Evolutionary conservation across 495 filamentous ascomycete genomes (phyloP).

Genomic region (Apodospora peruviana): DNA sequence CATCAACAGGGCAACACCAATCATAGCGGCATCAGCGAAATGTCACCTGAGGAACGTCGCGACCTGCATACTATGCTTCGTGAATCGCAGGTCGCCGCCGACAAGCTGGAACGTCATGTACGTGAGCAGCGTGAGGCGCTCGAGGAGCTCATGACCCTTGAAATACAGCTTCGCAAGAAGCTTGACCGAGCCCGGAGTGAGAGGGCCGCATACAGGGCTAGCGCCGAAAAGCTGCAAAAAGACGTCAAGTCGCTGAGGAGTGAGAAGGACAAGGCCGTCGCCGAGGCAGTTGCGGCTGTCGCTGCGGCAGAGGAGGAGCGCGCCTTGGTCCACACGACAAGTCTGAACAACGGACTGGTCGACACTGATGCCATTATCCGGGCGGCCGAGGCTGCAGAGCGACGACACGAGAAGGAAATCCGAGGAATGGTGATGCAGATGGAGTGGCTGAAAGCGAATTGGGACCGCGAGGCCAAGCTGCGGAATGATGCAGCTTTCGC

Average conservation of each 20-base stretch:
- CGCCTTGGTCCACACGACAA: constrained; percentile 10
- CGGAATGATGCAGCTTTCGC: constrained; percentile 70
- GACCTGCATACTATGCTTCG: constrained; percentile 66
- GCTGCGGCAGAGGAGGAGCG: constrained; percentile 14
- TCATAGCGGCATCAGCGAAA: constrained; percentile 19
- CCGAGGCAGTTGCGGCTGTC: constrained; percentile 12
- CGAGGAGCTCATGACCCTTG: constrained; percentile 25
- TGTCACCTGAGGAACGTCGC: constrained; percentile 35
- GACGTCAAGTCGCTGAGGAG: constrained; percentile 33
- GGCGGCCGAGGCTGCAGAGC: constrained; percentile 47
- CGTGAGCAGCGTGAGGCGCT: constrained; percentile 30
- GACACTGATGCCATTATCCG: constrained; percentile 40
- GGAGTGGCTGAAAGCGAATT: constrained; percentile 75
- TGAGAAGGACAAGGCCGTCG: constrained; percentile 30
- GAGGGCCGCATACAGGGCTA: constrained; percentile 36
- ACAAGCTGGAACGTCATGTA: constrained; percentile 39
- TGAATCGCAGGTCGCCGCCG: constrained; percentile 58
- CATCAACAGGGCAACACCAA: constrained; percentile 17
- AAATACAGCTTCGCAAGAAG: constrained; percentile 34
- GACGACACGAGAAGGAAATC: constrained; percentile 72
- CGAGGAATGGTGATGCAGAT: constrained; percentile 82
- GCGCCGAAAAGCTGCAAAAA: constrained; percentile 36
- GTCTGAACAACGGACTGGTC: constrained; percentile 9
- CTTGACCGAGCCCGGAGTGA: constrained; percentile 42
- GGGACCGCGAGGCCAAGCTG: constrained; percentile 73